These are phyloP conservation scores for Teunomyces barrocoloradensis DNA, from an alignment of 805 yeast genomes.

Conservation along the genomic window DNA sequence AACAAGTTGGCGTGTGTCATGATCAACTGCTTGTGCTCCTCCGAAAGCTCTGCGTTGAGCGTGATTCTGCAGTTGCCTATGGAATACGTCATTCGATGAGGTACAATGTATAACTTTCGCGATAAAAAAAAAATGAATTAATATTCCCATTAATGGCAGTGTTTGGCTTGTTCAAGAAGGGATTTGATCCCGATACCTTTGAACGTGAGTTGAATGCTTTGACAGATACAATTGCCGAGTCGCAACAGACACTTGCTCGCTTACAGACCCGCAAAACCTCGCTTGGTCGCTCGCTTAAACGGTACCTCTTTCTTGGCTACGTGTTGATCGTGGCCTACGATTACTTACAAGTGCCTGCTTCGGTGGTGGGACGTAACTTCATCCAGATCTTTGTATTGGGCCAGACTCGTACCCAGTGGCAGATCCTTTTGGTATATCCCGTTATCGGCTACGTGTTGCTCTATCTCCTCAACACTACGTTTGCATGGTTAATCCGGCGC, in stretches of 20 bases:
- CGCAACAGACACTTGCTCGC: constrained; percentile 21
- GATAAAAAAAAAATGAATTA: not conserved
- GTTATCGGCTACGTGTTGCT: constrained; percentile 16
- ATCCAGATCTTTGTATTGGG: constrained; percentile 23
- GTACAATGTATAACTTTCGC: not conserved
- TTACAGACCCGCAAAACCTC: constrained; percentile 14
- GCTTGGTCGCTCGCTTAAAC: constrained; percentile 15
- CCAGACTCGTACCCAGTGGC: constrained; percentile 20
- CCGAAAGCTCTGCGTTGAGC: constrained; percentile 18
- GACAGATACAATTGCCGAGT: constrained; percentile 30
- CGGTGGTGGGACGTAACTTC: constrained; percentile 14
- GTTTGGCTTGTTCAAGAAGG: constrained; percentile 23
- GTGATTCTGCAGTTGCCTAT: constrained; percentile 33
- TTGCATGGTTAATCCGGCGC: constrained; percentile 20
- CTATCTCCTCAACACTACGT: constrained; percentile 14
- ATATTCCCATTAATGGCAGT: constrained; percentile 20
- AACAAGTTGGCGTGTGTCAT: constrained; percentile 29
- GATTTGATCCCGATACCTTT: constrained; percentile 40
- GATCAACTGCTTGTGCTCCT: constrained; percentile 25
- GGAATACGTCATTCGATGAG: constrained; percentile 32
- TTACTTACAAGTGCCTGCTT: constrained; percentile 18
- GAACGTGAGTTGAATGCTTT: constrained; percentile 42
- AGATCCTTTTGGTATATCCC: constrained; percentile 21
- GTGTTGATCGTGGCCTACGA: constrained; percentile 18
- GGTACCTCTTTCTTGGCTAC: constrained; percentile 21